Evolutionary conservation across 2,329 filamentous ascomycete genomes (phyloP), one percentile per base, ranked within the genome.

Genomic region (Colletotrichum falcatum): DNA sequence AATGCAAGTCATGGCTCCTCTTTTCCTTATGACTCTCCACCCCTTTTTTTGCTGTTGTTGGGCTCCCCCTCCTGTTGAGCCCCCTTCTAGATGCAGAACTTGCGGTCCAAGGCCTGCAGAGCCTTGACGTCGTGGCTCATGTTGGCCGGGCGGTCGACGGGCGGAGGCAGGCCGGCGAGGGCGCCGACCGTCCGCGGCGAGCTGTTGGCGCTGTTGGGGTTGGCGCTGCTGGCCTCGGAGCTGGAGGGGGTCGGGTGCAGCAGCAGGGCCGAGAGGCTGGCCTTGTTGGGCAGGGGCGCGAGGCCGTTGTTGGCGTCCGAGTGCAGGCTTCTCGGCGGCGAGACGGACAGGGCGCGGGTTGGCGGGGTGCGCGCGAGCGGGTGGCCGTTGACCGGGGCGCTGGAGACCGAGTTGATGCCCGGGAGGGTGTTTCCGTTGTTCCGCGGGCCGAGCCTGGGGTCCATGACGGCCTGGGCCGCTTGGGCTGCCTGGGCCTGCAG

Each of bases 101-200:
- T 88, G 73, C 85, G 83, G 78, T 94, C 89, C 60, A 94, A 81
- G 77, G 92, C 89, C 73, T 89, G 85, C 55, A 93, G 79, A 1
- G 90, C 90, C 73, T 90, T 84, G 71, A 86, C 86, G 74, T 93
- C 91, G 77, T 93, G 91, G 23, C 86, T 83, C 51, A 67, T 82
- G 59, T 88, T 89, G 6, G 84, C 86, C 33, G 88, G 79, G 73
- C 88, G 88, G 70, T 88, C 71, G 9, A 44, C 85, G 61, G 83
- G 86, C 9, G 86, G 86, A 60, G 72, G 64, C 26, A 89, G 88
- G 75, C 88, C 87, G 65, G 85, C 83, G 9, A 86, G 83, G 39
- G 83, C 83, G 28, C 82, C 82, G 6, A 75, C 74, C 23, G 76
- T 77, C 72, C 84, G 82, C 12, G 86, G 84, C 61, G 88, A 90